phyloP scores from a whole-genome alignment of 1,284 basidiomycete species.

The Melampsora occidentalis region DNA sequence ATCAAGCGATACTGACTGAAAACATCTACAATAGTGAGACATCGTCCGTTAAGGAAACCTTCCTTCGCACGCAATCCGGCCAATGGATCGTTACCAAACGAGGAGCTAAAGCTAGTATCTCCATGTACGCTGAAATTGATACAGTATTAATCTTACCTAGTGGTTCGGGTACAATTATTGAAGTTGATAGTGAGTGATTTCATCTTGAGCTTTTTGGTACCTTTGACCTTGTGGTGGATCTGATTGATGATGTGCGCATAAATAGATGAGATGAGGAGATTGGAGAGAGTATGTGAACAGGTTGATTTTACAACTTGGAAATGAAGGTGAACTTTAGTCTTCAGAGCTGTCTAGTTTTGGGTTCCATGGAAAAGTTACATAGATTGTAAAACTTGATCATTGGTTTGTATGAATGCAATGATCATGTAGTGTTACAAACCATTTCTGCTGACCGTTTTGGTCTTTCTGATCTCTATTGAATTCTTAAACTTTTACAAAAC shows the following conservation, averaged over 20 bases:
- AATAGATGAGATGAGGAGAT: constrained; percentile 50
- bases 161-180: constrained; percentile 31
- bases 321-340: not conserved
- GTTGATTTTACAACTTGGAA: constrained; percentile 14
- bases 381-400: no score
- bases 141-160: constrained; percentile 24
- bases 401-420: no score
- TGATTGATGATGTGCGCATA: constrained; percentile 45
- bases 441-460: no score
- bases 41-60: constrained; percentile 15
- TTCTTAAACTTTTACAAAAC: no score
- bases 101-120: not conserved
- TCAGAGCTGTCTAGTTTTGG: not conserved
- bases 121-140: constrained; percentile 7
- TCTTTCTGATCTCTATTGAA: no score
- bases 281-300: constrained; percentile 48
- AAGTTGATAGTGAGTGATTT: constrained; percentile 32
- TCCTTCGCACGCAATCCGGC: constrained; percentile 28
- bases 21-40: not conserved
- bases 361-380: not conserved
- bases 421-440: no score
- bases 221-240: not conserved
- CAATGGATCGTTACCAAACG: constrained; percentile 39
- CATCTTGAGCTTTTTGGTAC: not conserved
- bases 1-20: no score